Percentiles rank a stretch among this genome's conserved stretches.
These are phyloP conservation scores for Mimosa pudica DNA, from an alignment of 306 rosid genomes.

Conservation along the genomic window DNA sequence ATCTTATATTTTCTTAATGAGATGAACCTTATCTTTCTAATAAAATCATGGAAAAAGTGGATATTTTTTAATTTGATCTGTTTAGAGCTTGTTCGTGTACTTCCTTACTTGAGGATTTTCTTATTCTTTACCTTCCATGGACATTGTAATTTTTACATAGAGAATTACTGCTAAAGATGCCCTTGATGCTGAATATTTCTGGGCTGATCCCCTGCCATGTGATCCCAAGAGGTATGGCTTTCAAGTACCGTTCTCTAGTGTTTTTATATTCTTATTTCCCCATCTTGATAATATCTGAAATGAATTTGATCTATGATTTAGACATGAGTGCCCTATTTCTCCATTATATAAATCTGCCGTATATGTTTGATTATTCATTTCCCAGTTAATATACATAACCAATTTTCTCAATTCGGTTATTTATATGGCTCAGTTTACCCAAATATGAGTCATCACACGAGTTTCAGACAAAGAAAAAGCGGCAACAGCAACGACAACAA, in stretches of 20 bases:
- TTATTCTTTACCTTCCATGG: background rate
- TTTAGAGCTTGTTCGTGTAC: background rate
- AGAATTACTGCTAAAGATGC: constrained; percentile 73
- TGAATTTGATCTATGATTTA: background rate
- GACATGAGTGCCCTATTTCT: background rate
- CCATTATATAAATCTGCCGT: background rate
- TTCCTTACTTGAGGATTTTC: background rate
- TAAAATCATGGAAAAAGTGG: background rate
- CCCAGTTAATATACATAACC: background rate
- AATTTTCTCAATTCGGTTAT: constrained; percentile 19
- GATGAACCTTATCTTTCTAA: background rate
- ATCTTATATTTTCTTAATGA: background rate
- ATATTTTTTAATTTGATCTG: background rate
- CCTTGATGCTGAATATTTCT: constrained; percentile 74
- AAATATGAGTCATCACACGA: constrained; percentile 74
- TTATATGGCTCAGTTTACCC: constrained; percentile 53
- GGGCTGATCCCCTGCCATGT: constrained; percentile 74
- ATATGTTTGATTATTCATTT: background rate
- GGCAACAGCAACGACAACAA: constrained; percentile 71
- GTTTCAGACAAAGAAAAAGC: constrained; percentile 74
- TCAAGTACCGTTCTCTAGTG: background rate
- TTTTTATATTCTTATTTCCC: no score
- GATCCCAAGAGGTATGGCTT: constrained; percentile 60
- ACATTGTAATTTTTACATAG: constrained; percentile 31
- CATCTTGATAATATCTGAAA: background rate